A percentile compares a stretch with the other conserved stretches of the same genome.
Conservation (phyloP, 345 rosid genomes). For the Citrus inodora region DNA sequence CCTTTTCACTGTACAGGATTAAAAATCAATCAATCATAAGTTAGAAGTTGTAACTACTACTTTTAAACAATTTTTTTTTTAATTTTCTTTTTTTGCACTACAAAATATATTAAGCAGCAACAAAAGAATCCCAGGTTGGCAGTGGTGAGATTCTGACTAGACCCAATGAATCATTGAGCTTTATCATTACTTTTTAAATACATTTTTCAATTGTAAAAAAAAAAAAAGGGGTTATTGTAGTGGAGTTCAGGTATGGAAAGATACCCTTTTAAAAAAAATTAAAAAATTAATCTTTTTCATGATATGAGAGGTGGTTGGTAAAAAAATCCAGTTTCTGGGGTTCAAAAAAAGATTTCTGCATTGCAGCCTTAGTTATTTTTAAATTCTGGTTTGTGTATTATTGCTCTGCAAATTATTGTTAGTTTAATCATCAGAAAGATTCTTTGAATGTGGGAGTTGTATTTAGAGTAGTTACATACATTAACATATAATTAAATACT, state of each 20-base stretch:
- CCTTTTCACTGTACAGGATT: constrained; percentile 15
- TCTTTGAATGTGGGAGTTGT: constrained; percentile 42
- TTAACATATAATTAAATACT: neutral
- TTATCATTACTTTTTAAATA: constrained; percentile 21
- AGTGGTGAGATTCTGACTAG: constrained; percentile 55
- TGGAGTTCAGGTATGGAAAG: constrained; percentile 52
- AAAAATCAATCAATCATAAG: constrained; percentile 25
- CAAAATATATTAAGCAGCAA: constrained; percentile 10
- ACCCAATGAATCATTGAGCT: constrained; percentile 41
- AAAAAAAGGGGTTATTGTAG: constrained; percentile 23
- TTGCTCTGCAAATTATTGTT: constrained; percentile 33
- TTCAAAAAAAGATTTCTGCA: constrained; percentile 25
- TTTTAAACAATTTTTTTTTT: neutral
- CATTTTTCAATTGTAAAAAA: neutral
- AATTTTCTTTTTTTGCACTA: neutral
- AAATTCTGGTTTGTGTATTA: constrained; percentile 33
- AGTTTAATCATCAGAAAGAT: constrained; percentile 32
- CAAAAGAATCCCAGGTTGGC: constrained; percentile 64
- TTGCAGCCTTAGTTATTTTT: constrained; percentile 27
- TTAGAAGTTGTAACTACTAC: constrained; percentile 34
- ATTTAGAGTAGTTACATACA: constrained; percentile 16
- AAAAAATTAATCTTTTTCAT: constrained; percentile 1
- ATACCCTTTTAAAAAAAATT: constrained; percentile 16
- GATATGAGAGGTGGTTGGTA: constrained; percentile 15
- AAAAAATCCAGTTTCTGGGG: constrained; percentile 35